phyloP scores from a whole-genome alignment of 106 monocot species.

The Narthecium ossifragum region DNA sequence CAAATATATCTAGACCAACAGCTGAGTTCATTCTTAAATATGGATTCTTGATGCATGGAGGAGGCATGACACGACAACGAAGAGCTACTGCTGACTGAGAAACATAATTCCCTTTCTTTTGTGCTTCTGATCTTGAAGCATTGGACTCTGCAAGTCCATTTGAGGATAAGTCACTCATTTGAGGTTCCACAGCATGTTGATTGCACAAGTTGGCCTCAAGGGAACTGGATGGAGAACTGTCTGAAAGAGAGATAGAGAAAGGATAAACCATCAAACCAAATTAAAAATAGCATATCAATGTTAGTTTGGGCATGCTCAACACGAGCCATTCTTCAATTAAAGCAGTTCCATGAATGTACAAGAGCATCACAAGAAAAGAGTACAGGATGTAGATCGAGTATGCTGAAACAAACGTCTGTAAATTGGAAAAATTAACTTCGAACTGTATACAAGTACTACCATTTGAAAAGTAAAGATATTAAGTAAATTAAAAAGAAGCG shows the following conservation, averaged over 20 bases:
- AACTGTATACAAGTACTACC: too few species aligned
- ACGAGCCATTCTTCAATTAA: too few species aligned
- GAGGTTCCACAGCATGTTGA: conserved; percentile 23
- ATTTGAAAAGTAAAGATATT: too few species aligned
- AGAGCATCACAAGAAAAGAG: too few species aligned
- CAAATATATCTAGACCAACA: conserved; percentile 45
- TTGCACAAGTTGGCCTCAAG: conserved; percentile 11
- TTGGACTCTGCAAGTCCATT: conserved; percentile 17
- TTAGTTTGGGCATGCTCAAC: too few species aligned
- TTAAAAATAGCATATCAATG: too few species aligned
- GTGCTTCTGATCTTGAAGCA: conserved; percentile 7
- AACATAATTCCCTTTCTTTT: conserved; percentile 60
- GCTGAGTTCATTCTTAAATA: conserved; percentile 38
- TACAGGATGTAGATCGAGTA: too few species aligned
- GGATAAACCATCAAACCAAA: too few species aligned
- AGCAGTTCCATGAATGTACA: too few species aligned
- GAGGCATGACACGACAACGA: conserved; percentile 85
- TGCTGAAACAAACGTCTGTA: too few species aligned
- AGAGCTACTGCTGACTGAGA: conserved; percentile 82
- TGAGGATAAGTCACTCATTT: conserved; percentile 16
- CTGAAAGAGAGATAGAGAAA: conserved; percentile 18
- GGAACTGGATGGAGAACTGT: conserved; percentile 21
- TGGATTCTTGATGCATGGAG: conserved; percentile 94
- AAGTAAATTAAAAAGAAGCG: too few species aligned
- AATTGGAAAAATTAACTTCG: too few species aligned